Evolutionary conservation across 495 filamentous ascomycete genomes (phyloP).

Genomic region (Talaromyces stipitatus): DNA sequence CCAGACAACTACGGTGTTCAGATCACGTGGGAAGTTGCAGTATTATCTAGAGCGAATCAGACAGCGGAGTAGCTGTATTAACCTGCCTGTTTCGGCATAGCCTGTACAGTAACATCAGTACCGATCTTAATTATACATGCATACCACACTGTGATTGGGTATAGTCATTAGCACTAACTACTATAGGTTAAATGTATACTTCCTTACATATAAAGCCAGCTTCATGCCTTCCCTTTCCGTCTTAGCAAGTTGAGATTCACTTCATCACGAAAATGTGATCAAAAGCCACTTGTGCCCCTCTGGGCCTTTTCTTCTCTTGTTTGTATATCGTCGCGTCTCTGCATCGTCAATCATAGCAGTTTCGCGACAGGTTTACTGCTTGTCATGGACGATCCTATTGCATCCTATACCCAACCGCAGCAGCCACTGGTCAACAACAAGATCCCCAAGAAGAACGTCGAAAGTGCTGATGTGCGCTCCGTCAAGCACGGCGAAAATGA

Average conservation of each 20-base stretch:
- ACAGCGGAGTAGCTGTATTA: background rate
- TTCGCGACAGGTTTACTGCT: background rate
- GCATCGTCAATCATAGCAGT: too few species aligned
- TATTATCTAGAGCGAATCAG: background rate
- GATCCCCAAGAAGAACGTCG: constrained; percentile 1
- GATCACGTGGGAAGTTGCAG: background rate
- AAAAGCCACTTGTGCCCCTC: background rate
- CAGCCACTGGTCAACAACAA: background rate
- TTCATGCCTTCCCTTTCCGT: too few species aligned
- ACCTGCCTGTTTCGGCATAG: background rate
- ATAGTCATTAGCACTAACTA: background rate
- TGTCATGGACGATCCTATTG: background rate
- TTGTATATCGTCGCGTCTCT: background rate
- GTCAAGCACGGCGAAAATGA: constrained; percentile 36
- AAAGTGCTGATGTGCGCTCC: constrained; percentile 7
- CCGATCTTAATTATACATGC: background rate
- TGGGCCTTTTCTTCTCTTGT: background rate
- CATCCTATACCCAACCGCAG: background rate
- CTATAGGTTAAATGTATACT: background rate
- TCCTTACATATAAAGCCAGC: too few species aligned
- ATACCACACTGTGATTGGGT: background rate
- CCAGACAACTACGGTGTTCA: background rate
- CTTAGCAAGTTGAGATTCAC: background rate
- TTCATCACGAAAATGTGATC: background rate
- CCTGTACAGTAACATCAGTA: background rate